Evolutionary conservation across 345 rosid species (phyloP).

Genomic region (Salix purpurea): DNA sequence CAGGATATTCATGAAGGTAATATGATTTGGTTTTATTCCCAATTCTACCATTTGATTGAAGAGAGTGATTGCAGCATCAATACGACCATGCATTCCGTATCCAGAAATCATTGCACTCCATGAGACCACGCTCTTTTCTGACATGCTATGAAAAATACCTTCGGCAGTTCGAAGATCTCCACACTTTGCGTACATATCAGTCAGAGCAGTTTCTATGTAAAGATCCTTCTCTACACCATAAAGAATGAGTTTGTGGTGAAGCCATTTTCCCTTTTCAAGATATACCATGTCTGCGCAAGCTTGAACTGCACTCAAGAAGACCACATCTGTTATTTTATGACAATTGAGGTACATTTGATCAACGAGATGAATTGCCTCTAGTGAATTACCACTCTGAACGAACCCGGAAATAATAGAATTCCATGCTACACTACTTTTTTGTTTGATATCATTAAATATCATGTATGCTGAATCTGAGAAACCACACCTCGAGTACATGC

Average conservation of each 20-base stretch:
- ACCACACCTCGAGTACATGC: constrained; percentile 65
- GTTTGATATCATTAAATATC: constrained; percentile 35
- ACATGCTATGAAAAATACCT: constrained; percentile 41
- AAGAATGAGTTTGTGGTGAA: constrained; percentile 59
- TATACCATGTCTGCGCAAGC: constrained; percentile 59
- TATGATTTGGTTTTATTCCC: constrained; percentile 61
- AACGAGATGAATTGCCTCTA: constrained; percentile 54
- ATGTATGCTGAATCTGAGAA: constrained; percentile 36
- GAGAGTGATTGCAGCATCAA: constrained; percentile 46
- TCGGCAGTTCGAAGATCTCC: constrained; percentile 64
- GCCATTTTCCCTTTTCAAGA: constrained; percentile 66
- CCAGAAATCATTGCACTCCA: constrained; percentile 73
- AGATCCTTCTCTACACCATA: constrained; percentile 41
- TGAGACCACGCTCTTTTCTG: constrained; percentile 55
- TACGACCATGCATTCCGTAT: constrained; percentile 71
- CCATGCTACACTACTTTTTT: constrained; percentile 52
- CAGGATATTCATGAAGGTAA: constrained; percentile 76
- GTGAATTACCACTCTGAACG: constrained; percentile 54
- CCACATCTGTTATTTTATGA: constrained; percentile 48
- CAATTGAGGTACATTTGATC: constrained; percentile 46
- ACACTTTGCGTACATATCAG: constrained; percentile 71
- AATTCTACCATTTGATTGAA: constrained; percentile 57
- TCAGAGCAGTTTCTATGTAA: constrained; percentile 54
- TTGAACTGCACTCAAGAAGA: constrained; percentile 57
- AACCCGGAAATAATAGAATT: constrained; percentile 62